Percentiles rank a stretch among this genome's conserved stretches.
These are phyloP conservation scores for Backusella tuberculispora DNA, from an alignment of 192 early-diverging fungal species.

Conservation along the genomic window DNA sequence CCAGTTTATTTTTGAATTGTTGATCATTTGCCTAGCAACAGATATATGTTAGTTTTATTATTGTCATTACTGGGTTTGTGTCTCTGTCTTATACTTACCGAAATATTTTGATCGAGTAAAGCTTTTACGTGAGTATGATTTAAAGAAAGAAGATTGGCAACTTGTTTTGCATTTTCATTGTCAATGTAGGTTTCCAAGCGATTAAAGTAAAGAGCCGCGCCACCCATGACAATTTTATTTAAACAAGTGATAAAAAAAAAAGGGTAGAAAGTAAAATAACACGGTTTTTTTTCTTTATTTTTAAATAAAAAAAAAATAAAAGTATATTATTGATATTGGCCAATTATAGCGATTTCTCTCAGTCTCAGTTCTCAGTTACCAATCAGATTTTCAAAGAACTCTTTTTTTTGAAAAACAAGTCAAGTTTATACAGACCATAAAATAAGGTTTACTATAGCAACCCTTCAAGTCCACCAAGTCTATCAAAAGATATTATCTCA, in stretches of 20 bases:
- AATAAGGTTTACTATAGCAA: too few species aligned
- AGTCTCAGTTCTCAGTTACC: too few species aligned
- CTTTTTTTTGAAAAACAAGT: too few species aligned
- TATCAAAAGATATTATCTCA: too few species aligned
- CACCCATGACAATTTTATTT: background rate
- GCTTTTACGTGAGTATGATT: conserved; percentile 20
- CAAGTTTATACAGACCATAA: too few species aligned
- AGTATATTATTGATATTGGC: too few species aligned
- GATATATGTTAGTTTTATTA: background rate
- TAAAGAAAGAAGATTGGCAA: conserved; percentile 23
- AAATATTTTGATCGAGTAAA: conserved; percentile 17
- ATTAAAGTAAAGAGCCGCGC: conserved; percentile 17
- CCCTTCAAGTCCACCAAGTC: too few species aligned
- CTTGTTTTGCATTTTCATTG: conserved; percentile 25
- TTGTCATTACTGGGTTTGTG: background rate
- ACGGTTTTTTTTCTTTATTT: too few species aligned
- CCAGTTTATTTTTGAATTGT: conserved; percentile 23
- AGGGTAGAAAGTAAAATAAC: too few species aligned
- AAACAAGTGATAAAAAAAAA: too few species aligned
- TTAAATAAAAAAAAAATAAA: too few species aligned
- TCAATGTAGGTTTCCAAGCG: background rate
- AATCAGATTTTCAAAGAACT: too few species aligned
- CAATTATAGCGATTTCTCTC: background rate
- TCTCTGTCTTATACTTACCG: conserved; percentile 9
- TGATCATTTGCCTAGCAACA: conserved; percentile 30